These are phyloP conservation scores for Wickerhamiella spandovensis DNA, from an alignment of 805 yeast species.

Conservation along the genomic window DNA sequence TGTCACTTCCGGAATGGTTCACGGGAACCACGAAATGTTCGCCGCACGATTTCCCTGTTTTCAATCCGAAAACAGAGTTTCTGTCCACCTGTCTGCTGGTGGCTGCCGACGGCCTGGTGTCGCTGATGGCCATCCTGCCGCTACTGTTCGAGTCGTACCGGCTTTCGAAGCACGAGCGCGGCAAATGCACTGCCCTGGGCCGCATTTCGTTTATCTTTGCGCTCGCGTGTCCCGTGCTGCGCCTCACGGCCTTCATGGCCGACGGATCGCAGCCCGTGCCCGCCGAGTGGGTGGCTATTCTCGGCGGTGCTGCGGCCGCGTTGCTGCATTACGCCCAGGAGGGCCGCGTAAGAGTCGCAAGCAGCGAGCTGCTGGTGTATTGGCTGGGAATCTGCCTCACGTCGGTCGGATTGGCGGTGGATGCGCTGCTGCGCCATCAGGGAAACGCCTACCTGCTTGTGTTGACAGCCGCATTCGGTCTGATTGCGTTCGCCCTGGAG, in stretches of 20 bases:
- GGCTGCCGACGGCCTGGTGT: conserved; percentile 8
- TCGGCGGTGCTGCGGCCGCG: conserved; percentile 7
- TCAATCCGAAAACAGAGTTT: conserved; percentile 16
- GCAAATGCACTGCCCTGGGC: conserved; percentile 10
- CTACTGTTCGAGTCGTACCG: conserved; percentile 5
- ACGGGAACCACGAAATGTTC: neutral
- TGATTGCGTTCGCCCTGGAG: conserved; percentile 7
- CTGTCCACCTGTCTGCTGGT: conserved; percentile 13
- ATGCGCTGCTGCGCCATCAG: conserved; percentile 6
- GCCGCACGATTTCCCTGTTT: conserved; percentile 3
- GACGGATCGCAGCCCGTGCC: conserved; percentile 4
- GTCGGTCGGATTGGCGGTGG: conserved; percentile 9
- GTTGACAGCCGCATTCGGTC: conserved; percentile 1
- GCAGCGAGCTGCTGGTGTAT: conserved; percentile 15
- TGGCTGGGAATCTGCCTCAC: conserved; percentile 13
- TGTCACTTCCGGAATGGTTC: neutral
- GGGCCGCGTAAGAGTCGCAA: conserved; percentile 17
- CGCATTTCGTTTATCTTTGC: conserved; percentile 13
- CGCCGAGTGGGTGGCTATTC: conserved; percentile 7
- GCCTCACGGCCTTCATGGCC: conserved; percentile 5
- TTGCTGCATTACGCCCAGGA: conserved; percentile 15
- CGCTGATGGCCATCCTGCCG: conserved; percentile 9
- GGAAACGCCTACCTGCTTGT: neutral
- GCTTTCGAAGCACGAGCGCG: conserved; percentile 10
- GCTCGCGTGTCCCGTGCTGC: conserved; percentile 6